Evolutionary conservation across 2,329 filamentous ascomycete genomes (phyloP).

Genomic region (Fusarium vanettenii): DNA sequence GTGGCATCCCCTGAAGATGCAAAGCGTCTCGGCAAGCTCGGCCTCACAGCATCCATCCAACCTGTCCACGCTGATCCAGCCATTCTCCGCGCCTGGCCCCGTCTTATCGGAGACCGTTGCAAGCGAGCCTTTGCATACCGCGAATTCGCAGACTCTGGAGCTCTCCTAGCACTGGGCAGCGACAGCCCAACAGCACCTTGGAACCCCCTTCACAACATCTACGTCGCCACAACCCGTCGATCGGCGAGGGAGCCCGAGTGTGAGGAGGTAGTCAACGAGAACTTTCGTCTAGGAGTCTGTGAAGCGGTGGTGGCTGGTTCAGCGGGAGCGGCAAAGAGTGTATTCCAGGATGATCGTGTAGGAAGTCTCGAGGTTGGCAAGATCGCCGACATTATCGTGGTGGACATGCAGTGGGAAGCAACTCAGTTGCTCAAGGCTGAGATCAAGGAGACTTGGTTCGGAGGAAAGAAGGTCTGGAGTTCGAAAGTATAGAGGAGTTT

Average conservation of each 20-base stretch:
- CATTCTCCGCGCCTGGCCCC: conserved; percentile 69
- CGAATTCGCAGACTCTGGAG: conserved; percentile 66
- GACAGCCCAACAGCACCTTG: conserved; percentile 69
- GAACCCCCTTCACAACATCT: conserved; percentile 63
- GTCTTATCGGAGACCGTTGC: conserved; percentile 65
- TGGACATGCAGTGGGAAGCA: conserved; percentile 61
- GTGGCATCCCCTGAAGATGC: conserved; percentile 66
- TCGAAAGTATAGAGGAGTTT: neutral
- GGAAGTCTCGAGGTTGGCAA: conserved; percentile 63
- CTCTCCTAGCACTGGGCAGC: conserved; percentile 64
- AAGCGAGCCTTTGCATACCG: conserved; percentile 70
- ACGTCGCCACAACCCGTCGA: conserved; percentile 65
- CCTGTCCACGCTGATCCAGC: conserved; percentile 69
- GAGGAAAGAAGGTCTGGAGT: conserved; percentile 55
- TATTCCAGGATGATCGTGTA: conserved; percentile 60
- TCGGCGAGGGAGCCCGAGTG: conserved; percentile 60
- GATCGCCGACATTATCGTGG: conserved; percentile 64
- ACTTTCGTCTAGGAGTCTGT: conserved; percentile 63
- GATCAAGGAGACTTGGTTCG: conserved; percentile 65
- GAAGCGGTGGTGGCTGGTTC: conserved; percentile 64
- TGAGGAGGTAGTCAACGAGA: conserved; percentile 58
- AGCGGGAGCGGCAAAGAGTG: conserved; percentile 63
- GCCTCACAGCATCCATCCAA: conserved; percentile 69
- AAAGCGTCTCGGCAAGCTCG: conserved; percentile 63
- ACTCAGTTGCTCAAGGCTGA: conserved; percentile 58